Evolutionary conservation across 2,329 filamentous ascomycete genomes (phyloP), one percentile per base, ranked within the genome.

Genomic region (Talaromyces islandicus): DNA sequence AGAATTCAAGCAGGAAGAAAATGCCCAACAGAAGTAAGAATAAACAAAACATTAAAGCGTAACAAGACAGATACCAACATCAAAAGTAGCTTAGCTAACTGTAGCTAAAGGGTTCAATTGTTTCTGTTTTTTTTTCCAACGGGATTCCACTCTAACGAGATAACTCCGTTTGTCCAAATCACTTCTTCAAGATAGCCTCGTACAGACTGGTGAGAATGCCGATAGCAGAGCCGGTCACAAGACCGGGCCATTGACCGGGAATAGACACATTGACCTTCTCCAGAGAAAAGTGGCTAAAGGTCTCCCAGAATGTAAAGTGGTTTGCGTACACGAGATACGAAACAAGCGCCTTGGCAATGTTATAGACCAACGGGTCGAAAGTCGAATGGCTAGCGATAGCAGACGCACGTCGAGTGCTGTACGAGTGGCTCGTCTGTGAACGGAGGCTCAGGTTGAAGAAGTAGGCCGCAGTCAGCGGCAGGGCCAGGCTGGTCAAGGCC

Each of bases 361-460:
- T 96, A 78, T 95, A 99, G 24, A 88, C 89, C 70, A 97, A 78
- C 4, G 92, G 92, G 72, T 99, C 94, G 64, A 93, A 86, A 48
- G 64, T 70, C 6, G 69, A 51, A 29, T 62, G 60, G 17, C 67
- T 71, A 62, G 55, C 58, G 14, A 66, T 48, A n/a, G 67, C 60
- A 24, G 66, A 57, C 14, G 60, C 60, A 32, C 67, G 68, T 61
- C 66, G 73, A 54, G 63, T 68, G 54, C 62, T 66, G 56, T 66
- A 68, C 54, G 62, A 63, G 56, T 69, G 63, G 14, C 64, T 60
- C 11, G 50, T 63, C 12, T 69, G 70, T 62, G 74, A 78, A 48
- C 83, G 80, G 57, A 84, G 76, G 43, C 87, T 90, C 69, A 97
- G 75, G 76, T 97, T 97, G 83, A 96, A 89, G 73, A 97, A 96